Conservation (phyloP, 306 rosid species). For the Pyrus pyrifolia region DNA sequence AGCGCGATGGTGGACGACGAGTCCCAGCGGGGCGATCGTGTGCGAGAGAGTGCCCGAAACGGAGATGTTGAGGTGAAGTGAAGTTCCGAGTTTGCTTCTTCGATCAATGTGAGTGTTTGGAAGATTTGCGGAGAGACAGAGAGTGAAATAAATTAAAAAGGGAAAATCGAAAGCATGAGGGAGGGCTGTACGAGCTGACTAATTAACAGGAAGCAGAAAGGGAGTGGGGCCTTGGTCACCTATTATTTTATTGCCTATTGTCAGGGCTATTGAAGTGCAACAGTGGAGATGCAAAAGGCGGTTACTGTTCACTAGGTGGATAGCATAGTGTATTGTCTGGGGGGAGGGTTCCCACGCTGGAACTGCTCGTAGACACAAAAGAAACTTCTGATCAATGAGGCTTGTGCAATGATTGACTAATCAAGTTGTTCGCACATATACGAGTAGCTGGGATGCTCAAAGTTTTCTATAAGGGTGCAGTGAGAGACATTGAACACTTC, state of each 20-base stretch:
- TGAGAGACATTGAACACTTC: not conserved
- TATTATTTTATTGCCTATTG: no score
- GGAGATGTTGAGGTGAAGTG: slow-evolving; percentile 7
- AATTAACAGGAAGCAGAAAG: no score
- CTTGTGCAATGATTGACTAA: not conserved
- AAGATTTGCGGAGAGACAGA: not conserved
- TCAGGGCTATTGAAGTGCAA: no score
- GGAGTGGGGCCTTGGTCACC: not conserved
- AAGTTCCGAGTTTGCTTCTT: not conserved
- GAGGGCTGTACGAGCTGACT: not conserved
- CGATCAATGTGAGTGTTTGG: not conserved
- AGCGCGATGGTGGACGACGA: slow-evolving; percentile 19
- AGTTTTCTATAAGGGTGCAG: not conserved
- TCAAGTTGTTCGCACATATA: not conserved
- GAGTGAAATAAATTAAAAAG: not conserved
- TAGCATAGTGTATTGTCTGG: no score
- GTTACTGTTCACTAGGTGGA: no score
- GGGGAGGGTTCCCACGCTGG: no score
- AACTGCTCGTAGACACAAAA: not conserved
- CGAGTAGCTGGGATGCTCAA: not conserved
- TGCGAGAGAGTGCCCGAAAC: slow-evolving; percentile 52
- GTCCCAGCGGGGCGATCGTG: slow-evolving; percentile 36
- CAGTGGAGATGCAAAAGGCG: no score
- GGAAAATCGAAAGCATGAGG: not conserved
- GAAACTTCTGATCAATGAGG: not conserved